Conservation (phyloP, 2,329 filamentous ascomycete genomes). For the Mycosphaerelloides madeirae region DNA sequence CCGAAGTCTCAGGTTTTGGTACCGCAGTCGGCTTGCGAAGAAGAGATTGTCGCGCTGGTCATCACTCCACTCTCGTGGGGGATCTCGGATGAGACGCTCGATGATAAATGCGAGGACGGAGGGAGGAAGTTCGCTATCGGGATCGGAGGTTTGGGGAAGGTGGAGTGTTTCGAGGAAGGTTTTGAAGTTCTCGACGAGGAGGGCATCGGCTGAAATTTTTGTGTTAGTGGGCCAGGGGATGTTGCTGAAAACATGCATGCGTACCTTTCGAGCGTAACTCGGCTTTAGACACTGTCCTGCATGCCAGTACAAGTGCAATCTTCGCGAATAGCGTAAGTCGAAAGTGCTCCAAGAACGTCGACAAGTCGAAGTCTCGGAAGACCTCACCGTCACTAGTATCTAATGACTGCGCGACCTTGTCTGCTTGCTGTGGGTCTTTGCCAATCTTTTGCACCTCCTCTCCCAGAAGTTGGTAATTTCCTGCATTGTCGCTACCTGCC, state of each 20-base stretch:
- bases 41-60: constrained; percentile 64
- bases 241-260: constrained; percentile 2
- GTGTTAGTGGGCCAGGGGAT: constrained; percentile 2
- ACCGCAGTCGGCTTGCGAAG: constrained; percentile 64
- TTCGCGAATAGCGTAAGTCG: constrained; percentile 85
- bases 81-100: constrained; percentile 81
- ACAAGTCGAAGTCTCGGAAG: constrained; percentile 94
- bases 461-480: constrained; percentile 77
- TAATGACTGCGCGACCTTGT: constrained; percentile 88
- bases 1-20: constrained; percentile 58
- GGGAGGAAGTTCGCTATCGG: constrained; percentile 62
- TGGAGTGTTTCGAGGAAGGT: constrained; percentile 44
- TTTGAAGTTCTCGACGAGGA: not conserved
- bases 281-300: constrained; percentile 72
- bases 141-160: constrained; percentile 42
- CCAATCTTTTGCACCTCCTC: constrained; percentile 83
- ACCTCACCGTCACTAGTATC: constrained; percentile 87
- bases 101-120: constrained; percentile 73
- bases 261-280: constrained; percentile 87
- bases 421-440: constrained; percentile 73
- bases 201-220: not conserved
- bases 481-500: constrained; percentile 54
- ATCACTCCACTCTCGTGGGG: constrained; percentile 79
- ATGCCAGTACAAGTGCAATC: constrained; percentile 80
- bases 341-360: constrained; percentile 93